These are phyloP conservation scores for Isoetes engelmannii DNA, from an alignment of 83 land plant genomes.

Conservation along the genomic window DNA sequence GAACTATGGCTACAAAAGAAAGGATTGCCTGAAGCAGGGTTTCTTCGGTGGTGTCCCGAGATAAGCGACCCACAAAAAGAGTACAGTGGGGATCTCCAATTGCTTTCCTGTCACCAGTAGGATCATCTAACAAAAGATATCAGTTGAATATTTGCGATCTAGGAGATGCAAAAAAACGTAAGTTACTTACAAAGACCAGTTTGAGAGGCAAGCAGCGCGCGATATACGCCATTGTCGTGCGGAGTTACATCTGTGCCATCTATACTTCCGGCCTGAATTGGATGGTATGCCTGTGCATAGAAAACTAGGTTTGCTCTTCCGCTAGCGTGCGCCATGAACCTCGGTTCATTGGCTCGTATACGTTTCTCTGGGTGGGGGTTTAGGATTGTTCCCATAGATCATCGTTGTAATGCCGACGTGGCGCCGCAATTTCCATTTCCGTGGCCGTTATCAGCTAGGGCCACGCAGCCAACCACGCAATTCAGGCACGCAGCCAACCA, in stretches of 20 bases:
- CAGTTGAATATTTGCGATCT: neutral
- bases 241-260: conserved; percentile 91
- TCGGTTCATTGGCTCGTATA: too few species aligned
- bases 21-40: conserved; percentile 29
- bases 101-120: conserved; percentile 77
- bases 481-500: too few species aligned
- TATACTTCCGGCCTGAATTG: conserved; percentile 96
- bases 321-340: too few species aligned
- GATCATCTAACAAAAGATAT: conserved; percentile 63
- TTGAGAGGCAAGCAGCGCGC: conserved; percentile 70
- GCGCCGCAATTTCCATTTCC: too few species aligned
- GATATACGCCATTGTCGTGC: conserved; percentile 82
- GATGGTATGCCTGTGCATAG: conserved; percentile 79
- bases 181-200: conserved; percentile 60
- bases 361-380: too few species aligned
- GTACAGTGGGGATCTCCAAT: conserved; percentile 89
- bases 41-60: conserved; percentile 53
- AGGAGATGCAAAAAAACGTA: neutral
- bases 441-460: too few species aligned
- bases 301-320: conserved; percentile 31
- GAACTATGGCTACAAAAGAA: neutral
- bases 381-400: too few species aligned
- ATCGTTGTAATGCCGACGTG: too few species aligned
- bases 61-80: conserved; percentile 72
- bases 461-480: too few species aligned